Evolutionary conservation across 1,139 yeast species (phyloP).

Genomic region (Maudiozyma humilis): DNA sequence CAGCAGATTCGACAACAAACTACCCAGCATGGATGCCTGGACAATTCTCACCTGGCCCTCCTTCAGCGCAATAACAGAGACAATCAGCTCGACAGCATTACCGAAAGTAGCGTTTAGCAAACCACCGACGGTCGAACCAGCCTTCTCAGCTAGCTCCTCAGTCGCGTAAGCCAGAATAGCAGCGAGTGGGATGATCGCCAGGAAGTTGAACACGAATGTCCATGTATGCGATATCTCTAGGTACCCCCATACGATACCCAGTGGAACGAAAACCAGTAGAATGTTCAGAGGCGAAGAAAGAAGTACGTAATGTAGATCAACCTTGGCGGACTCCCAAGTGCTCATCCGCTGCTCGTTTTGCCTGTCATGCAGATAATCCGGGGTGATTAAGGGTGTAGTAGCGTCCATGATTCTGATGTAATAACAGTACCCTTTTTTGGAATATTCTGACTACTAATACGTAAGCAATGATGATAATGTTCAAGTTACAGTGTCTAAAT

Average conservation of each 20-base stretch:
- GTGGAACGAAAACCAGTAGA: constrained; percentile 72
- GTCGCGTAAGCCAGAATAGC: constrained; percentile 85
- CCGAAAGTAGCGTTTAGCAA: constrained; percentile 93
- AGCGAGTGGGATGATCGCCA: constrained; percentile 90
- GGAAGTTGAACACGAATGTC: constrained; percentile 67
- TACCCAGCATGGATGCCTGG: constrained; percentile 94
- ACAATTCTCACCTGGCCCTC: constrained; percentile 88
- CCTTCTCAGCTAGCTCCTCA: constrained; percentile 79
- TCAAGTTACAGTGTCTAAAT: neutral
- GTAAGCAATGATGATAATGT: too few relatives aligned
- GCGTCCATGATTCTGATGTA: constrained; percentile 14
- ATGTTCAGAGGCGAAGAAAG: constrained; percentile 69
- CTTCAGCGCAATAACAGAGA: constrained; percentile 77
- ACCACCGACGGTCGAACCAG: constrained; percentile 87
- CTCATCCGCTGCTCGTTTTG: constrained; percentile 8
- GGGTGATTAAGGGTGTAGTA: constrained; percentile 18
- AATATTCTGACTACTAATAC: neutral
- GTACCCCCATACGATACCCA: constrained; percentile 69
- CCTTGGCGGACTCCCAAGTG: constrained; percentile 9
- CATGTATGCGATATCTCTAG: constrained; percentile 43
- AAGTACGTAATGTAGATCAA: constrained; percentile 10
- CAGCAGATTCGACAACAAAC: constrained; percentile 76
- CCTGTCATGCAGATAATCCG: constrained; percentile 7
- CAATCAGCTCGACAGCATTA: constrained; percentile 88
- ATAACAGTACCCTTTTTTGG: too few relatives aligned